Evolutionary conservation across 352 stramenopile genomes (phyloP).

Genomic region (Phytopythium vexans): DNA sequence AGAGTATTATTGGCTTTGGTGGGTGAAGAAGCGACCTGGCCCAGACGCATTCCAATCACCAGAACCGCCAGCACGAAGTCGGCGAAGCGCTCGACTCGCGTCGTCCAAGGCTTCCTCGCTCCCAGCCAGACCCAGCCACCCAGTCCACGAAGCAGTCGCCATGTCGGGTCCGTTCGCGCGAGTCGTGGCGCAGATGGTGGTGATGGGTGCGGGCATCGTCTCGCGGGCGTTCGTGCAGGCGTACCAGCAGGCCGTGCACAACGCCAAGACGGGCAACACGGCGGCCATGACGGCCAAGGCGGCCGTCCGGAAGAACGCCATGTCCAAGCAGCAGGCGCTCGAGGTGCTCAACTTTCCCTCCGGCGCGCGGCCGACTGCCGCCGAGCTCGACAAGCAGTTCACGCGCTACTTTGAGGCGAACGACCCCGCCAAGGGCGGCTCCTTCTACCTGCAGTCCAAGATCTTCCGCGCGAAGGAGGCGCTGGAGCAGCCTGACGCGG

Average conservation of each 20-base stretch:
- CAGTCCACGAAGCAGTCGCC: constrained; percentile 7
- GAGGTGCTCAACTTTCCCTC: constrained; percentile 84
- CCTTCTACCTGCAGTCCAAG: constrained; percentile 93
- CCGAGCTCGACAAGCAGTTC: constrained; percentile 84
- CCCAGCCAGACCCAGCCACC: too few species aligned
- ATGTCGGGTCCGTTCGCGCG: constrained; percentile 83
- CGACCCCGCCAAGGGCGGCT: constrained; percentile 87
- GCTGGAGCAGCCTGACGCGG: constrained; percentile 48
- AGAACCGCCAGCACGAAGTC: too few species aligned
- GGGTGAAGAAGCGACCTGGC: too few species aligned
- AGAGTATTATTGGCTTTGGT: too few species aligned
- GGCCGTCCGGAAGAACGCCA: constrained; percentile 71
- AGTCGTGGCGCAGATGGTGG: constrained; percentile 81
- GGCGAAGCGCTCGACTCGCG: too few species aligned
- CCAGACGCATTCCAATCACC: too few species aligned
- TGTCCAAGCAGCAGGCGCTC: constrained; percentile 68
- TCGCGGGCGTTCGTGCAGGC: constrained; percentile 87
- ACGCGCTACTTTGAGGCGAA: constrained; percentile 88
- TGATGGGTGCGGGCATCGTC: constrained; percentile 80
- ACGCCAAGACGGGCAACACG: constrained; percentile 76
- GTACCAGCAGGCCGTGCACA: constrained; percentile 87
- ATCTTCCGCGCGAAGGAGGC: constrained; percentile 90
- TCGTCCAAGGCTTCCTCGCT: too few species aligned
- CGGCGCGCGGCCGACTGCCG: constrained; percentile 29
- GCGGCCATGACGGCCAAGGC: constrained; percentile 62